Evolutionary conservation across 2,329 filamentous ascomycete genomes (phyloP).

Genomic region (Stemphylium beticola): DNA sequence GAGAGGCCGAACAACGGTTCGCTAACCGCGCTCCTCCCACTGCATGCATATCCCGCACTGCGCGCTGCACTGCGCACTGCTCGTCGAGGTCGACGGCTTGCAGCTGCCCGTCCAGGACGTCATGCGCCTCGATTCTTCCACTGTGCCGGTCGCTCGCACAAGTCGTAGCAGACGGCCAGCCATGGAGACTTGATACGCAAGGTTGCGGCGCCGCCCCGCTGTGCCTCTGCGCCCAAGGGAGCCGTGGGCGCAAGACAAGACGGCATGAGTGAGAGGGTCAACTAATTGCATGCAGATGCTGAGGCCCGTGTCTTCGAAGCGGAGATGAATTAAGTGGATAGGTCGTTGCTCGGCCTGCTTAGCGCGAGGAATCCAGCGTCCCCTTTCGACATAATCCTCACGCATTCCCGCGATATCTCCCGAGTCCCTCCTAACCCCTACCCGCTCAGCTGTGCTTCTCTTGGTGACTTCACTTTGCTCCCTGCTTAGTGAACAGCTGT

Average conservation of each 20-base stretch:
- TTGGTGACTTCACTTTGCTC: constrained; percentile 34
- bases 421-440: constrained; percentile 24
- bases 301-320: constrained; percentile 33
- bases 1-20: constrained; percentile 12
- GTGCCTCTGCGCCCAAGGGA: neutral
- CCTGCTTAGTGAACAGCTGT: constrained; percentile 37
- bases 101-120: constrained; percentile 24
- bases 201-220: neutral
- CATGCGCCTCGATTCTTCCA: constrained; percentile 19
- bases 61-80: too few species aligned
- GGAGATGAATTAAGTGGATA: constrained; percentile 33
- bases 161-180: neutral
- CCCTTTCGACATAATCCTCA: constrained; percentile 40
- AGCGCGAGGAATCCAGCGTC: constrained; percentile 35
- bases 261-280: constrained; percentile 20
- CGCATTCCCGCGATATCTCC: constrained; percentile 32
- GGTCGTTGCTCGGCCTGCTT: constrained; percentile 38
- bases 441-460: constrained; percentile 32
- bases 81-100: constrained; percentile 19
- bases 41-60: constrained; percentile 26
- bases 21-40: constrained; percentile 18
- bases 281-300: constrained; percentile 42
- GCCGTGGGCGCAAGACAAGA: constrained; percentile 18
- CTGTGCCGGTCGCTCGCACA: constrained; percentile 8
- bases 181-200: neutral